phyloP scores from a whole-genome alignment of 768 basidiomycete genomes.

The Cubamyces lactineus region DNA sequence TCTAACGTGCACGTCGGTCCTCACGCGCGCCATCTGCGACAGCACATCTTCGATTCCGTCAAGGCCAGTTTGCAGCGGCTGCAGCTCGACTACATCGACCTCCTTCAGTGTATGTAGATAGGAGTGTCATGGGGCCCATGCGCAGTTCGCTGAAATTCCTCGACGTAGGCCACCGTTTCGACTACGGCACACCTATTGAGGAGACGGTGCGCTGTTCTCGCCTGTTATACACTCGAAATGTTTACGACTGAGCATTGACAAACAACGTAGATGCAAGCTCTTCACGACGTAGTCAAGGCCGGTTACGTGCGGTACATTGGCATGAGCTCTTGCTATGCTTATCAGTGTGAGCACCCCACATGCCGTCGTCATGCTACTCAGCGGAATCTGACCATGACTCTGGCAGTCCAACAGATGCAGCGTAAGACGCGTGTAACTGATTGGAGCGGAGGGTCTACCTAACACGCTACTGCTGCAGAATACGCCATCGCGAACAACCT shows the following conservation, averaged over 20 bases:
- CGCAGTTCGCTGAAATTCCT: not conserved
- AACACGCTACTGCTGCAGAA: slow-evolving; percentile 31
- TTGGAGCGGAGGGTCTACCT: slow-evolving; percentile 14
- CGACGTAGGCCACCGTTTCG: slow-evolving; percentile 30
- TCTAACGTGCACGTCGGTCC: too few relatives aligned
- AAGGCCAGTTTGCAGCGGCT: slow-evolving; percentile 66
- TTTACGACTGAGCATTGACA: not conserved
- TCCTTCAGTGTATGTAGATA: slow-evolving; percentile 27
- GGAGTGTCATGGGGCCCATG: not conserved
- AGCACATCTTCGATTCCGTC: slow-evolving; percentile 77
- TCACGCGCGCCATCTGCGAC: not conserved
- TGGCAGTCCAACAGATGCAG: slow-evolving; percentile 37
- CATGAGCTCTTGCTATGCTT: slow-evolving; percentile 38
- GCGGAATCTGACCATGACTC: not conserved
- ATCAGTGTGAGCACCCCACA: slow-evolving; percentile 30
- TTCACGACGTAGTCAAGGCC: slow-evolving; percentile 47
- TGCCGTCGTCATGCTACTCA: not conserved
- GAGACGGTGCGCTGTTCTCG: slow-evolving; percentile 29
- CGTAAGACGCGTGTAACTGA: slow-evolving; percentile 14
- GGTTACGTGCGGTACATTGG: slow-evolving; percentile 45
- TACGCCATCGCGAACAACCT: slow-evolving; percentile 45
- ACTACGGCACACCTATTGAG: slow-evolving; percentile 43
- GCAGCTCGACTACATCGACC: slow-evolving; percentile 66
- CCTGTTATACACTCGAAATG: not conserved
- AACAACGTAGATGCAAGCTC: slow-evolving; percentile 40